Base-by-base conservation (phyloP, 208 protist species). In the Angomonas deanei region DNA sequence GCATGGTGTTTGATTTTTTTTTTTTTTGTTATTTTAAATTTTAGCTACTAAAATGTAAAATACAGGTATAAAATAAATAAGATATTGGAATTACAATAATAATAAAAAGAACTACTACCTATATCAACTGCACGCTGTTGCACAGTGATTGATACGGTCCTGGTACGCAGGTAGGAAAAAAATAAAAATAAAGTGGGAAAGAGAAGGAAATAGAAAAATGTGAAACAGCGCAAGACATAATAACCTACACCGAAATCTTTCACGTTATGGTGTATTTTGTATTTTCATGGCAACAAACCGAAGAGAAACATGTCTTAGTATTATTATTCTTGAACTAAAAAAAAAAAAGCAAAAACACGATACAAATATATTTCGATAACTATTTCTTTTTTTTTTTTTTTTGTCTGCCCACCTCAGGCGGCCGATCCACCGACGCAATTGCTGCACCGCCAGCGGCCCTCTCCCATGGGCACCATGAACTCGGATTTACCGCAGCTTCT, bases 1-100 rank as follows among this genome's bases (percentile, higher is more conserved):
- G 74, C 86, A 92, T 90, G 26, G 36, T 62, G 3, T 64, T 31
- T 31, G 4, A 52, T 24, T 64, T 61, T 61, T 32, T 64, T 64
- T 64, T 64, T 53, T 64, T 64, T 53, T 64, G 21, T 31, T 54
- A 31, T 6, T 23, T 38, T 24, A 42, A 8, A n/a, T 42, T 42
- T 42, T 42, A 42, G 36, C 15, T 42, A 15, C 15, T 42, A n/a
- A n/a, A n/a, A n/a, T n/a, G n/a, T 42, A 42, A 42, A 42, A 42
- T 42, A 42, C 8, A 42, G 36, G 15, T 42, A 42, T 42, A 42
- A n/a, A 53, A 53, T 28, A 53, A 53, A 53, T 28, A 53, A 42
- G 36, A 42, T n/a, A n/a, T n/a, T n/a, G n/a, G n/a, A n/a, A 8
- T 42, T 42, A 42, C 36, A 42, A 42, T 42, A 42, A 42, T n/a